phyloP scores from a whole-genome alignment of 352 stramenopile genomes.

The Pythium brachiatum region DNA sequence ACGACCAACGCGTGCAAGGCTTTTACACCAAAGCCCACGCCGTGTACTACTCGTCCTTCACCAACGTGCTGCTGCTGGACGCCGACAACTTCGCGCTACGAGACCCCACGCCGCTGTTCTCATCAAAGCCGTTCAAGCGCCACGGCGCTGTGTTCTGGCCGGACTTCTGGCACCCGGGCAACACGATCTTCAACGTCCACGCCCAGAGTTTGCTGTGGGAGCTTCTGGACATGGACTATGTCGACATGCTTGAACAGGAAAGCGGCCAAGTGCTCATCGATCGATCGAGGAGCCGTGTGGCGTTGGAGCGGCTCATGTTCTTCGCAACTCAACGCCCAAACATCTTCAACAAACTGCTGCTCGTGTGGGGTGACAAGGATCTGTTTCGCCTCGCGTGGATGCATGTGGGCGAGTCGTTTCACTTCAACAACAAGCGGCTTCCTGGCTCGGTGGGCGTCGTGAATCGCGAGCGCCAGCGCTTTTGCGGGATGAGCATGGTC shows the following conservation, averaged over 20 bases:
- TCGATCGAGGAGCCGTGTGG: constrained; percentile 8
- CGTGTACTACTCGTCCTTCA: constrained; percentile 36
- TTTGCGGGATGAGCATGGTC: constrained; percentile 34
- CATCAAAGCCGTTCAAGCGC: constrained; percentile 15
- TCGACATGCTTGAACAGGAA: constrained; percentile 36
- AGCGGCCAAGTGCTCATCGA: constrained; percentile 31
- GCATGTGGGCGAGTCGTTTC: constrained; percentile 11
- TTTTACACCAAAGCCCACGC: constrained; percentile 37
- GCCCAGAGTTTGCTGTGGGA: constrained; percentile 32
- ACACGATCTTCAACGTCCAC: constrained; percentile 40
- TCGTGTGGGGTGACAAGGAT: constrained; percentile 37
- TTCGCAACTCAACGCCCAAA: constrained; percentile 23
- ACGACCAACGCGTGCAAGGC: constrained; percentile 20
- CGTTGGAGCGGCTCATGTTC: constrained; percentile 26
- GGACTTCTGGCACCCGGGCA: constrained; percentile 35
- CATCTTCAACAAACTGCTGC: constrained; percentile 21
- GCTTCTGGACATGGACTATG: constrained; percentile 26
- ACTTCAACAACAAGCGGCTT: constrained; percentile 25
- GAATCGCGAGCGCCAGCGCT: constrained; percentile 17
- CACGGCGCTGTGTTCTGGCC: constrained; percentile 37
- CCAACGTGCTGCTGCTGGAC: constrained; percentile 31
- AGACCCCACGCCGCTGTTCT: constrained; percentile 30
- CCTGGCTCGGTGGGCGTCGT: constrained; percentile 25
- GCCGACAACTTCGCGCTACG: constrained; percentile 35
- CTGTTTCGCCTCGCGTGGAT: constrained; percentile 32